Percentiles rank a stretch among this genome's conserved stretches.
phyloP scores from a whole-genome alignment of 768 basidiomycete genomes.

The Leccinum boreale region DNA sequence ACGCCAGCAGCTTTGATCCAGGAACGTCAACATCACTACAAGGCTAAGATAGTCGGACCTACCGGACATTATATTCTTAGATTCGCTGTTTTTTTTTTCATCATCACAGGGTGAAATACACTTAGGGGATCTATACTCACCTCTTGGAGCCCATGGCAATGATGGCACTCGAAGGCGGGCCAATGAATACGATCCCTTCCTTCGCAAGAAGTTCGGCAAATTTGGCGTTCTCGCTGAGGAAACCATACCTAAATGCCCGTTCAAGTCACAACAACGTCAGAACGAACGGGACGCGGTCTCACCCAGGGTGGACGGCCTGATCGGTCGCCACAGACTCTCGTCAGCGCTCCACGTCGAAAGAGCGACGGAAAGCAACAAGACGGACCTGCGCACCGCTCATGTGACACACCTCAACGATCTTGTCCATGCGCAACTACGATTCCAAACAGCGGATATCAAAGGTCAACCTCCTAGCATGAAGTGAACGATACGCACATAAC shows the following conservation, averaged over 20 bases:
- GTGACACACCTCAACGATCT: conserved; percentile 81
- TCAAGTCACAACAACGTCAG: neutral
- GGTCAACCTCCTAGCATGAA: conserved; percentile 2
- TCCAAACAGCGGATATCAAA: neutral
- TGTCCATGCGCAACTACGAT: conserved; percentile 75
- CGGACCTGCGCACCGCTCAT: conserved; percentile 80
- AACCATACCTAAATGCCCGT: conserved; percentile 62
- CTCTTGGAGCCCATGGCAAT: conserved; percentile 95
- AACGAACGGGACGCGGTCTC: conserved; percentile 16
- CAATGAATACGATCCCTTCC: conserved; percentile 86
- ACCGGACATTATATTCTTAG: conserved; percentile 93
- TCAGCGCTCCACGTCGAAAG: neutral
- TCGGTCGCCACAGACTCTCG: neutral
- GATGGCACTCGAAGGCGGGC: conserved; percentile 85
- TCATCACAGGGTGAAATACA: neutral
- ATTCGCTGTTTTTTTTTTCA: conserved; percentile 54
- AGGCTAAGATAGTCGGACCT: conserved; percentile 16
- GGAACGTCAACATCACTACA: conserved; percentile 2
- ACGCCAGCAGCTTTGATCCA: conserved; percentile 69
- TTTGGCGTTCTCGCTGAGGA: conserved; percentile 85
- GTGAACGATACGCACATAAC: conserved; percentile 62
- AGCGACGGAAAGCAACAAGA: conserved; percentile 1
- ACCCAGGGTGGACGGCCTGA: conserved; percentile 93
- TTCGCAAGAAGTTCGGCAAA: conserved; percentile 75
- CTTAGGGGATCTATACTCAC: conserved; percentile 33